Conservation (phyloP, 768 basidiomycete genomes). For the Pleurotus salmoneostramineus region DNA sequence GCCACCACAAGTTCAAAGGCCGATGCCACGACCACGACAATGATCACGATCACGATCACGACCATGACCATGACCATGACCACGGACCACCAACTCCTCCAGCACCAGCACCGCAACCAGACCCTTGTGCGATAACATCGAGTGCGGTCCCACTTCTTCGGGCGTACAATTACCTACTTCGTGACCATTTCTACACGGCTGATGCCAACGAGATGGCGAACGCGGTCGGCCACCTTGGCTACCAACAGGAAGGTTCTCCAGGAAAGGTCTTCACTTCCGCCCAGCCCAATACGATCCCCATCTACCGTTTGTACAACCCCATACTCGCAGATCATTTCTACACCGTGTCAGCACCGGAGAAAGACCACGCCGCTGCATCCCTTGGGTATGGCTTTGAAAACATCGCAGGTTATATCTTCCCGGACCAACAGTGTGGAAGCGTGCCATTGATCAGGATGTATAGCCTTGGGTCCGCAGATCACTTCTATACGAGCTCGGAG, state of each 20-base stretch:
- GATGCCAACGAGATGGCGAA: neutral
- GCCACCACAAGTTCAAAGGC: neutral
- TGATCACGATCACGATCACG: neutral
- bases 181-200: slow-evolving; percentile 7
- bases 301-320: slow-evolving; percentile 13
- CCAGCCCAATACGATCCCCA: slow-evolving; percentile 5
- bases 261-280: slow-evolving; percentile 6
- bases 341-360: slow-evolving; percentile 9
- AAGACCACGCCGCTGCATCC: neutral
- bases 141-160: neutral
- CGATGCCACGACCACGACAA: neutral
- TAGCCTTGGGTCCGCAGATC: neutral
- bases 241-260: neutral
- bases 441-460: slow-evolving; percentile 1
- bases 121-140: neutral
- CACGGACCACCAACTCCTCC: neutral
- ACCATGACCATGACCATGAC: neutral
- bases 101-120: neutral
- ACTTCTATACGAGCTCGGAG: slow-evolving; percentile 5
- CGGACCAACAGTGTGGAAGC: neutral
- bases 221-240: neutral
- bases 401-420: slow-evolving; percentile 9
- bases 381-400: slow-evolving; percentile 5
- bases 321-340: slow-evolving; percentile 9
- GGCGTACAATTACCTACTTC: neutral